Percentiles rank a stretch among this genome's conserved stretches.
Evolutionary conservation across 768 basidiomycete species (phyloP).

Genomic region (Boletus subcaerulescens): DNA sequence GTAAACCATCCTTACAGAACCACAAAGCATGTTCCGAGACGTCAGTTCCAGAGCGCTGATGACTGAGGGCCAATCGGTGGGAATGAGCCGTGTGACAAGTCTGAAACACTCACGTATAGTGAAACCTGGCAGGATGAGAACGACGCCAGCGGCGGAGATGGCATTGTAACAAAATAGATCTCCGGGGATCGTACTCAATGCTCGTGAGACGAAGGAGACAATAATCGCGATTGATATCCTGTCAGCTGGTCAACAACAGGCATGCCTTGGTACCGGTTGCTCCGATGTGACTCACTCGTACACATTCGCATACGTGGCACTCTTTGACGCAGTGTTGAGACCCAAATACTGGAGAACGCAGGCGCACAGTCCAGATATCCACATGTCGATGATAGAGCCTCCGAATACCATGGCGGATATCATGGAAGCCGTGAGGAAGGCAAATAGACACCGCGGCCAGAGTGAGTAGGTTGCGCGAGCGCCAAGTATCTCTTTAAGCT

Average conservation of each 20-base stretch:
- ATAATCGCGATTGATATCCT: slow-evolving; percentile 85
- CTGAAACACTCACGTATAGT: slow-evolving; percentile 58
- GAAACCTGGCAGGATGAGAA: slow-evolving; percentile 88
- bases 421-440: slow-evolving; percentile 74
- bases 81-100: neutral
- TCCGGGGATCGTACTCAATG: slow-evolving; percentile 70
- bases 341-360: slow-evolving; percentile 76
- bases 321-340: slow-evolving; percentile 78
- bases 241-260: neutral
- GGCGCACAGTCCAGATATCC: slow-evolving; percentile 70
- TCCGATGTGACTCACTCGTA: slow-evolving; percentile 68
- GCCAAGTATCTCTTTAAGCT: slow-evolving; percentile 60
- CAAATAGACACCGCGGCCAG: slow-evolving; percentile 64
- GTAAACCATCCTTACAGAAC: slow-evolving; percentile 80
- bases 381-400: slow-evolving; percentile 79
- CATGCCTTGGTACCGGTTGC: neutral
- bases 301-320: slow-evolving; percentile 89
- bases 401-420: slow-evolving; percentile 84
- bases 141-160: slow-evolving; percentile 84
- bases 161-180: slow-evolving; percentile 86
- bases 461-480: slow-evolving; percentile 68
- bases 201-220: slow-evolving; percentile 79
- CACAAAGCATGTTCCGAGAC: slow-evolving; percentile 77
- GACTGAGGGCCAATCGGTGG: slow-evolving; percentile 39
- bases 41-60: slow-evolving; percentile 78